These are phyloP conservation scores for Astrothelium macrocarpum DNA, from an alignment of 495 filamentous ascomycete species.

Conservation along the genomic window DNA sequence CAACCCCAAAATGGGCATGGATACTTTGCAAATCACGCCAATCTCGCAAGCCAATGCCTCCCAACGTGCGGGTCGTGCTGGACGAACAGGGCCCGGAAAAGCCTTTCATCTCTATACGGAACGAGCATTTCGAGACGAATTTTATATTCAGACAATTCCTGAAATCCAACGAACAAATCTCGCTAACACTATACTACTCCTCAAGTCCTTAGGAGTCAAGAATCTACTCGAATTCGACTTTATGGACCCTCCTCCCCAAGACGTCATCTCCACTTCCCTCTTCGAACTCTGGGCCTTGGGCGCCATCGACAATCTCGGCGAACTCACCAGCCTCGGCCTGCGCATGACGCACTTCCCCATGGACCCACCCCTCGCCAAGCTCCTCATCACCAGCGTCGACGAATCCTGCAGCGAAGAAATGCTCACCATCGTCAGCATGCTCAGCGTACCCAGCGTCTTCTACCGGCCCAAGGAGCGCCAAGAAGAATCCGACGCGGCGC, in stretches of 20 bases:
- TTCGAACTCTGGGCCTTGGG: slow-evolving; percentile 98
- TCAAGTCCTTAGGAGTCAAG: slow-evolving; percentile 91
- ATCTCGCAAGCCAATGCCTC: slow-evolving; percentile 95
- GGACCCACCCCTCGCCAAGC: slow-evolving; percentile 88
- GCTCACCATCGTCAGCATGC: slow-evolving; percentile 96
- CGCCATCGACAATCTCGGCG: slow-evolving; percentile 85
- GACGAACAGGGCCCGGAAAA: slow-evolving; percentile 90
- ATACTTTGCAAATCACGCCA: slow-evolving; percentile 94
- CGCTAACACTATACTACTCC: slow-evolving; percentile 82
- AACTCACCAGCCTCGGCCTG: slow-evolving; percentile 74
- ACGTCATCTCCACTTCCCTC: slow-evolving; percentile 92
- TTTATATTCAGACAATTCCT: slow-evolving; percentile 96
- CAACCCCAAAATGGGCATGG: slow-evolving; percentile 98
- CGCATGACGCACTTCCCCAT: slow-evolving; percentile 98
- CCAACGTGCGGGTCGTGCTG: slow-evolving; percentile 88
- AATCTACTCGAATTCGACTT: slow-evolving; percentile 97
- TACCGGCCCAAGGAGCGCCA: slow-evolving; percentile 96
- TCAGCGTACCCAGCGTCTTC: slow-evolving; percentile 92
- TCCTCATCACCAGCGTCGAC: slow-evolving; percentile 76
- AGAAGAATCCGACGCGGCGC: slow-evolving; percentile 89
- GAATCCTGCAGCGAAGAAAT: slow-evolving; percentile 93
- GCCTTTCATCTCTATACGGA: slow-evolving; percentile 94
- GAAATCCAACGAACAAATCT: slow-evolving; percentile 97
- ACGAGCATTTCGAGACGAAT: slow-evolving; percentile 86
- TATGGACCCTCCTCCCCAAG: slow-evolving; percentile 97